Percentiles rank a stretch among this genome's conserved stretches.
phyloP scores from a whole-genome alignment of 441 rosid species.

The Eruca vesicaria region DNA sequence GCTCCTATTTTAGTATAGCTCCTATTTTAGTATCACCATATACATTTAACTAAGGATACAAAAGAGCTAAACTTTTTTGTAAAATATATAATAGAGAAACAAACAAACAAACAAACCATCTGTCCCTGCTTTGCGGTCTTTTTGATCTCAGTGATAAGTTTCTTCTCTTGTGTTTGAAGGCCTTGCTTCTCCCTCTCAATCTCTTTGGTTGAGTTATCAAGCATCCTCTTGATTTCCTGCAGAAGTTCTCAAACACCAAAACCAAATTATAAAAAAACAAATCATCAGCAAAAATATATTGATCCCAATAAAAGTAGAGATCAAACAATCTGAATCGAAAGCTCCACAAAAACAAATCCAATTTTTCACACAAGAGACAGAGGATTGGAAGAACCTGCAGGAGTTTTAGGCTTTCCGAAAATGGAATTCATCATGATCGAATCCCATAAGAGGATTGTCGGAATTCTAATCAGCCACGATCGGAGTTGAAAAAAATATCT shows the following conservation, averaged over 20 bases:
- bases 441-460: too few species aligned
- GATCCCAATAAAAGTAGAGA: too few species aligned
- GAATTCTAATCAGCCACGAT: too few species aligned
- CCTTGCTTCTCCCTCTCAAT: slow-evolving; percentile 90
- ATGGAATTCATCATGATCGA: slow-evolving; percentile 69
- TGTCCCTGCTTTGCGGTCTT: slow-evolving; percentile 91
- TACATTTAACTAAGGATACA: too few species aligned
- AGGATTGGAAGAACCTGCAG: slow-evolving; percentile 54
- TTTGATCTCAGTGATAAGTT: slow-evolving; percentile 78
- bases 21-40: too few species aligned
- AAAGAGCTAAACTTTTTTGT: too few species aligned
- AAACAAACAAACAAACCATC: slow-evolving; percentile 65
- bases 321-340: too few species aligned
- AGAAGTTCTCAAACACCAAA: slow-evolving; percentile 63
- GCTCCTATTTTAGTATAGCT: too few species aligned
- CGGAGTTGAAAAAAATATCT: too few species aligned
- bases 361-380: neutral
- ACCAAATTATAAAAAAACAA: neutral
- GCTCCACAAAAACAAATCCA: too few species aligned
- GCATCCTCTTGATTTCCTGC: slow-evolving; percentile 83
- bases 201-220: slow-evolving; percentile 82
- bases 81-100: too few species aligned
- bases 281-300: too few species aligned
- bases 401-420: slow-evolving; percentile 79
- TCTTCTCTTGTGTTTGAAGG: slow-evolving; percentile 79